These are phyloP conservation scores for Populus ilicifolia DNA, from an alignment of 345 rosid genomes.

Conservation along the genomic window DNA sequence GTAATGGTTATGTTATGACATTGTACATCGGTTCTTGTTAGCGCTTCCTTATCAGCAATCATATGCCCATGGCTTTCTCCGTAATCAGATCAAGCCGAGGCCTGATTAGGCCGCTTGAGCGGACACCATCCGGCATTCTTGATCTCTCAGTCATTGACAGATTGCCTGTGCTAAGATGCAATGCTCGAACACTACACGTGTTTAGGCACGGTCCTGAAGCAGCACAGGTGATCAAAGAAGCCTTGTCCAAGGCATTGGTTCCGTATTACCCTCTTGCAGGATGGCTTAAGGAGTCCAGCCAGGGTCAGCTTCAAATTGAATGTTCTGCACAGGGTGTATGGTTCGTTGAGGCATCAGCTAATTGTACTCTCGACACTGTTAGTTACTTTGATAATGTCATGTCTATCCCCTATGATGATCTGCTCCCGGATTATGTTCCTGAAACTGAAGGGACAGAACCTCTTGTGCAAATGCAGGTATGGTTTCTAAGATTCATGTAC, in stretches of 20 bases:
- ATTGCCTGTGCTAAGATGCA: constrained; percentile 49
- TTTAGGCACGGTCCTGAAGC: constrained; percentile 42
- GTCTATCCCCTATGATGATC: constrained; percentile 35
- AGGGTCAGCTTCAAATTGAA: constrained; percentile 38
- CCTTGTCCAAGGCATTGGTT: constrained; percentile 53
- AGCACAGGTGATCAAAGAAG: constrained; percentile 36
- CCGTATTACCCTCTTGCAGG: constrained; percentile 61
- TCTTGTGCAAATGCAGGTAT: constrained; percentile 66
- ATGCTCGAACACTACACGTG: constrained; percentile 47
- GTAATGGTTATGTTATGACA: neutral
- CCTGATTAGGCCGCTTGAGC: constrained; percentile 35
- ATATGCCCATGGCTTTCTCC: constrained; percentile 31
- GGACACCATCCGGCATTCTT: constrained; percentile 33
- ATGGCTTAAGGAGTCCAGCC: constrained; percentile 31
- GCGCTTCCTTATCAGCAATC: neutral
- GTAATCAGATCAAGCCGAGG: constrained; percentile 32
- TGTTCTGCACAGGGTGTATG: constrained; percentile 43
- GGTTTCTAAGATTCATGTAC: neutral
- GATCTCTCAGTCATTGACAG: constrained; percentile 49
- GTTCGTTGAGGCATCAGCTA: constrained; percentile 46
- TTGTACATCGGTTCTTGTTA: neutral
- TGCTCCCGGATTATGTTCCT: constrained; percentile 42
- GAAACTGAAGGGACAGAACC: constrained; percentile 37
- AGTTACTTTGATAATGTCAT: constrained; percentile 34
- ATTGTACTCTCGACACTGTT: constrained; percentile 31